These are phyloP conservation scores for Arthroderma sp. DNA, from an alignment of 2,329 filamentous ascomycete species.

Conservation along the genomic window DNA sequence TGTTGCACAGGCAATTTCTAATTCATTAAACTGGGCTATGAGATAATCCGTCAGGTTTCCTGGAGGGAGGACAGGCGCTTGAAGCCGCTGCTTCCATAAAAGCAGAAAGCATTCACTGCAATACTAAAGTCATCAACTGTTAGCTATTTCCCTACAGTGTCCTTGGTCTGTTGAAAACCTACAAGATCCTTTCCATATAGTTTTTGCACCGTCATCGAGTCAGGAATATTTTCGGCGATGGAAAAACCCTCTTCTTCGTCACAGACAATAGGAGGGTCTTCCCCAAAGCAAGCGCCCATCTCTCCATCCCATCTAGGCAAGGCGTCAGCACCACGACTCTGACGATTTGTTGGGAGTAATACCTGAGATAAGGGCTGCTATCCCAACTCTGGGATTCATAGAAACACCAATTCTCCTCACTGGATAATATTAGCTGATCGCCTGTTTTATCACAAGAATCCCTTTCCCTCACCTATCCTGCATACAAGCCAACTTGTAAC, in stretches of 20 bases:
- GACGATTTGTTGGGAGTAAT: neutral
- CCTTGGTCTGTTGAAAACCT: neutral
- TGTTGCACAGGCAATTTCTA: conserved; percentile 8
- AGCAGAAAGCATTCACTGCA: conserved; percentile 13
- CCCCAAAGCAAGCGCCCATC: conserved; percentile 7
- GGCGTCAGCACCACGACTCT: too few relatives aligned
- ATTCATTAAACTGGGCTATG: conserved; percentile 9
- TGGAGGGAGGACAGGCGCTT: conserved; percentile 9
- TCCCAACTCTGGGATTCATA: conserved; percentile 12
- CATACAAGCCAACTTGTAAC: conserved; percentile 10
- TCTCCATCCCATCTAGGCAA: conserved; percentile 5
- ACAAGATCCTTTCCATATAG: conserved; percentile 11
- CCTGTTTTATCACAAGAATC: neutral
- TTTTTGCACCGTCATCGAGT: conserved; percentile 9
- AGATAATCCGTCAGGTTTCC: conserved; percentile 11
- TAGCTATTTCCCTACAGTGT: neutral
- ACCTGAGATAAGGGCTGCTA: conserved; percentile 7
- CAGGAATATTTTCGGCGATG: neutral
- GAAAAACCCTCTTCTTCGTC: conserved; percentile 3
- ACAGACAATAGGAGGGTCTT: conserved; percentile 7
- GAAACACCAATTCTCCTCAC: conserved; percentile 11
- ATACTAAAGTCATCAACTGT: conserved; percentile 6
- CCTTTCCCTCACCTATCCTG: conserved; percentile 7
- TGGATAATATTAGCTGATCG: conserved; percentile 3
- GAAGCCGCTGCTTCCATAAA: conserved; percentile 11